These are phyloP conservation scores for Cercospora brassicicola DNA, from an alignment of 2,329 filamentous ascomycete species.

Conservation along the genomic window DNA sequence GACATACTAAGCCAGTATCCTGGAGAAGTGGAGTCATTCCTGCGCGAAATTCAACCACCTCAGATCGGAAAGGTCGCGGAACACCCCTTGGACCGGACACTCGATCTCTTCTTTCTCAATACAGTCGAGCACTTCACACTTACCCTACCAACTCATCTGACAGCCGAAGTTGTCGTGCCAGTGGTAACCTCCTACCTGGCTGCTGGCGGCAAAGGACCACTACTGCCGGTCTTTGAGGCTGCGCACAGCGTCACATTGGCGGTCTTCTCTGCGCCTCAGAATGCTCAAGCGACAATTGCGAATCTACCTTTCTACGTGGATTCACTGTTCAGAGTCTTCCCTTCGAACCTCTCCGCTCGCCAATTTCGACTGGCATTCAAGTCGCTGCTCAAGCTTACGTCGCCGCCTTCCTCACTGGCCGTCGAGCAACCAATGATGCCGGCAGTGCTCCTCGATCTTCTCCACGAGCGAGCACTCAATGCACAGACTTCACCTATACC, in stretches of 20 bases:
- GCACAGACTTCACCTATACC: conserved; percentile 50
- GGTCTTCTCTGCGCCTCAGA: conserved; percentile 76
- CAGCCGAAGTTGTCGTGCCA: conserved; percentile 71
- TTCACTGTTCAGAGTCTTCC: conserved; percentile 75
- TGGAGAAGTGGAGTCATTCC: conserved; percentile 63
- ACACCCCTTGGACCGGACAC: conserved; percentile 66
- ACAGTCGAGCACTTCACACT: conserved; percentile 80
- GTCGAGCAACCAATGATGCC: conserved; percentile 74
- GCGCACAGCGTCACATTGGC: conserved; percentile 81
- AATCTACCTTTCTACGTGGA: conserved; percentile 83
- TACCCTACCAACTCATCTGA: conserved; percentile 63
- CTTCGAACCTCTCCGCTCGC: conserved; percentile 71
- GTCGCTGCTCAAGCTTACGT: conserved; percentile 77
- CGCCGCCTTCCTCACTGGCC: conserved; percentile 74
- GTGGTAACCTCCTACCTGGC: conserved; percentile 74
- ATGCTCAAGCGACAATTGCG: conserved; percentile 66
- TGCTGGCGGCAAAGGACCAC: conserved; percentile 56
- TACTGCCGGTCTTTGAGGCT: conserved; percentile 78
- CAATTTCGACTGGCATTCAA: conserved; percentile 89
- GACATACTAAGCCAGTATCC: conserved; percentile 77
- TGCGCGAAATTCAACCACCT: conserved; percentile 62
- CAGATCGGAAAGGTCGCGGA: conserved; percentile 57
- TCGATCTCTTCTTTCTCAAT: conserved; percentile 89
- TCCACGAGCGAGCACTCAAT: conserved; percentile 63
- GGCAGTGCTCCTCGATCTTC: conserved; percentile 75